Conservation (phyloP, 305 asterid genomes). For the Solanum hybrid region DNA sequence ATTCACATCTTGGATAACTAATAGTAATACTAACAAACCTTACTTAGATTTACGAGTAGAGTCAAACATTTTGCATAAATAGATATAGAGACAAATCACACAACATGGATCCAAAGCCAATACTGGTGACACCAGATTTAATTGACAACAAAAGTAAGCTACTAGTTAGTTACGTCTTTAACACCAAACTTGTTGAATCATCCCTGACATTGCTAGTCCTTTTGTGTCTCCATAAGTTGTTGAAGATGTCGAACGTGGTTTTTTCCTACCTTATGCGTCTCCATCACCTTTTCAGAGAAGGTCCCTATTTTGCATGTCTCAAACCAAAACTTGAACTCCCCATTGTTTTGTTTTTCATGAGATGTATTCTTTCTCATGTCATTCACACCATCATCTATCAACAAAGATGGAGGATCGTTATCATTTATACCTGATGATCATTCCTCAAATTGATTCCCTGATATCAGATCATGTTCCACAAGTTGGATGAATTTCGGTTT, state of each 20-base stretch:
- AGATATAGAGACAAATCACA: neutral
- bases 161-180: neutral
- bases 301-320: constrained; percentile 21
- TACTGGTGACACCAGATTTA: neutral
- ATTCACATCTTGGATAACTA: neutral
- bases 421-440: neutral
- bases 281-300: constrained; percentile 4
- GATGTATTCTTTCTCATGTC: constrained; percentile 2
- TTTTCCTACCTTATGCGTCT: neutral
- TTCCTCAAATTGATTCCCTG: neutral
- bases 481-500: neutral
- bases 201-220: too few species aligned
- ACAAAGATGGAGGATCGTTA: neutral
- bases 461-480: neutral
- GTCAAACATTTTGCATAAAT: neutral
- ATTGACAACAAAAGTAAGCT: neutral
- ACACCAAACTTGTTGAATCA: neutral
- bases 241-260: too few species aligned
- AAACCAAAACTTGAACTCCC: constrained; percentile 17
- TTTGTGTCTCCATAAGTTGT: too few species aligned
- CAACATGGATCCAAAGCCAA: neutral
- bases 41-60: neutral
- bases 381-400: neutral
- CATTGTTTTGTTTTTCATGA: neutral
- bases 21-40: neutral